Conservation (phyloP, 306 rosid species). For the Trichosanthes cucumerina region DNA sequence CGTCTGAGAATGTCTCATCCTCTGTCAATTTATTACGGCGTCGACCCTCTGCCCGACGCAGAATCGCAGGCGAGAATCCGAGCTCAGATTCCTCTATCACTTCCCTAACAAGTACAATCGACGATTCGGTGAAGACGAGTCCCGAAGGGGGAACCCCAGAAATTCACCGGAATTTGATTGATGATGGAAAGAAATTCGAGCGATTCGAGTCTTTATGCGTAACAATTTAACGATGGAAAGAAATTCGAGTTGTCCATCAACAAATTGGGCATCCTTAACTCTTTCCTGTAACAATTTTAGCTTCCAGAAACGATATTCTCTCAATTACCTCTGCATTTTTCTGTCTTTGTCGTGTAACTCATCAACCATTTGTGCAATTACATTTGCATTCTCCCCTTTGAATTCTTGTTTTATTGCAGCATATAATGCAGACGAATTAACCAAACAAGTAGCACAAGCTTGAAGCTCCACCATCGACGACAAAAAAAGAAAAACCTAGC, state of each 20-base stretch:
- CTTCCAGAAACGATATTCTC: constrained; percentile 74
- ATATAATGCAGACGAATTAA: constrained; percentile 42
- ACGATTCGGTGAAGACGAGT: constrained; percentile 11
- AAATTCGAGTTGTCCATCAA: no score
- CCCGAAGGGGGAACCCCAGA: constrained; percentile 9
- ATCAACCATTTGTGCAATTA: constrained; percentile 46
- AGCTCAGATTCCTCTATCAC: constrained; percentile 11
- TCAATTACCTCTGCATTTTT: constrained; percentile 59
- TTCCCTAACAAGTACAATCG: constrained; percentile 13
- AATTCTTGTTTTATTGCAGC: constrained; percentile 45
- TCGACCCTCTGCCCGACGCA: constrained; percentile 16
- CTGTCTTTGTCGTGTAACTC: constrained; percentile 64
- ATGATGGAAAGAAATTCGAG: constrained; percentile 13
- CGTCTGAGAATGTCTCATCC: constrained; percentile 13
- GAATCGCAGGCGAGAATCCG: constrained; percentile 14
- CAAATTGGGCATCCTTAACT: constrained; percentile 20
- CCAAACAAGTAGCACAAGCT: constrained; percentile 43
- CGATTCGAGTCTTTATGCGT: constrained; percentile 17
- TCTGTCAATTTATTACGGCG: constrained; percentile 28
- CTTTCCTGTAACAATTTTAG: constrained; percentile 45
- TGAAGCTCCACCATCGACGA: constrained; percentile 52
- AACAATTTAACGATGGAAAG: no score
- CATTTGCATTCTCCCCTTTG: constrained; percentile 31
- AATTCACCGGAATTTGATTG: constrained; percentile 14
- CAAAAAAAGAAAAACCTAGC: neutral